phyloP scores from a whole-genome alignment of 257 asterid genomes.

The Linaria vulgaris region DNA sequence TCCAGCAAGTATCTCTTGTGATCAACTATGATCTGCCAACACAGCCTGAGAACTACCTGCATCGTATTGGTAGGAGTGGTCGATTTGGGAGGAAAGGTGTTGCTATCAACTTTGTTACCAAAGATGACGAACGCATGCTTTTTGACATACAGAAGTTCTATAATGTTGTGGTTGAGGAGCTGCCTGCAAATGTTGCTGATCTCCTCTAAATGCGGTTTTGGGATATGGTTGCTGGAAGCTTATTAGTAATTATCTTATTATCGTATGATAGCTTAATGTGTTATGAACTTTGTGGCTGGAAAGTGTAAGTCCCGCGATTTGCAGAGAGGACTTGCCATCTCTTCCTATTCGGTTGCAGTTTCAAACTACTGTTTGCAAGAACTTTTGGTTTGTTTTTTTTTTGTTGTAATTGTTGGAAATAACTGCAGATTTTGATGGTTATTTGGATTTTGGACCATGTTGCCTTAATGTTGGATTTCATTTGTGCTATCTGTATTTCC shows the following conservation, averaged over 20 bases:
- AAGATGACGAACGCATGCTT: slow-evolving; percentile 59
- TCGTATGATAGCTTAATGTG: slow-evolving; percentile 36
- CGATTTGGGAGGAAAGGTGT: slow-evolving; percentile 70
- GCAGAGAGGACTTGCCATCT: slow-evolving; percentile 26
- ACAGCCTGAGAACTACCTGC: slow-evolving; percentile 66
- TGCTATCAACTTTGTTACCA: slow-evolving; percentile 60
- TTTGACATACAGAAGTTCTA: slow-evolving; percentile 52
- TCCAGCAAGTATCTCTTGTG: slow-evolving; percentile 63
- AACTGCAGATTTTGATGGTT: slow-evolving; percentile 35
- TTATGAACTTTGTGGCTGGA: slow-evolving; percentile 27
- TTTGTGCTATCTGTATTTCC: background rate
- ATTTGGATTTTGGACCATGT: slow-evolving; percentile 13
- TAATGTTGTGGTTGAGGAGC: slow-evolving; percentile 51
- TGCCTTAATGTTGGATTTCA: slow-evolving; percentile 6
- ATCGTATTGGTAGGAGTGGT: slow-evolving; percentile 64
- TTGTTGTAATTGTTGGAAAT: slow-evolving; percentile 40
- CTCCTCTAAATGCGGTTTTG: slow-evolving; percentile 39
- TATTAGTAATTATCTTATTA: slow-evolving; percentile 22
- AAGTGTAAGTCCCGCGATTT: slow-evolving; percentile 33
- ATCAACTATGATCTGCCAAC: slow-evolving; percentile 59
- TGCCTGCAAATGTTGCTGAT: slow-evolving; percentile 61
- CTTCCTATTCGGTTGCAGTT: slow-evolving; percentile 32
- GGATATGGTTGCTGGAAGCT: background rate
- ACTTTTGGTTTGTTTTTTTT: slow-evolving; percentile 26
- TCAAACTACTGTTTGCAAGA: slow-evolving; percentile 28